Evolutionary conservation across 768 basidiomycete genomes (phyloP).

Genomic region (Tulasnella calospora): DNA sequence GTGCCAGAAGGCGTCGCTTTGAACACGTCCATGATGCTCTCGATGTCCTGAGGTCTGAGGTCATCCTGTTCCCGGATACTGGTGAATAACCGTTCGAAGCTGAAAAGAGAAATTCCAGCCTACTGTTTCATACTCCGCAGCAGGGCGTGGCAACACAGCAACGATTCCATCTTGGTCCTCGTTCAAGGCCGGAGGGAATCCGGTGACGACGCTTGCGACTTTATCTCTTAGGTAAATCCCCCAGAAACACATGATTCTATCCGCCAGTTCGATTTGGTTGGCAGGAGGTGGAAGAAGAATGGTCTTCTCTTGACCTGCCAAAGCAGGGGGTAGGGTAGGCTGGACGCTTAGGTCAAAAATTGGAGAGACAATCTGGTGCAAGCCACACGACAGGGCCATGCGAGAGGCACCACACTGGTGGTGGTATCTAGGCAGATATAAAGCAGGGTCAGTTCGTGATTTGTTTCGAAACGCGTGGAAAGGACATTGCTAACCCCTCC

Average conservation of each 20-base stretch:
- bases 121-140: conserved; percentile 7
- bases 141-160: neutral
- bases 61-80: neutral
- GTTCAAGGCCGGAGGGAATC: neutral
- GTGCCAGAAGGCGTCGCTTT: neutral
- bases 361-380: conserved; percentile 34
- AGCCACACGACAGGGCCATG: conserved; percentile 65
- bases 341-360: neutral
- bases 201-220: neutral
- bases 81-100: neutral
- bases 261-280: conserved; percentile 3
- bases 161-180: neutral
- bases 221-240: conserved; percentile 1
- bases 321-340: neutral
- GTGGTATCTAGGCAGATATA: neutral
- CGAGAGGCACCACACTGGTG: conserved; percentile 61
- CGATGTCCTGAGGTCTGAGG: neutral
- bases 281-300: neutral
- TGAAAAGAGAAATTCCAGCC: neutral
- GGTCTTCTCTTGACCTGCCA: neutral
- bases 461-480: neutral
- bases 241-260: conserved; percentile 22
- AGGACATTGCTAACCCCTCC: neutral
- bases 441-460: neutral
- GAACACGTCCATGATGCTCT: neutral